Conservation (phyloP, 495 filamentous ascomycete genomes). For the Hypoxylon fuscum region DNA sequence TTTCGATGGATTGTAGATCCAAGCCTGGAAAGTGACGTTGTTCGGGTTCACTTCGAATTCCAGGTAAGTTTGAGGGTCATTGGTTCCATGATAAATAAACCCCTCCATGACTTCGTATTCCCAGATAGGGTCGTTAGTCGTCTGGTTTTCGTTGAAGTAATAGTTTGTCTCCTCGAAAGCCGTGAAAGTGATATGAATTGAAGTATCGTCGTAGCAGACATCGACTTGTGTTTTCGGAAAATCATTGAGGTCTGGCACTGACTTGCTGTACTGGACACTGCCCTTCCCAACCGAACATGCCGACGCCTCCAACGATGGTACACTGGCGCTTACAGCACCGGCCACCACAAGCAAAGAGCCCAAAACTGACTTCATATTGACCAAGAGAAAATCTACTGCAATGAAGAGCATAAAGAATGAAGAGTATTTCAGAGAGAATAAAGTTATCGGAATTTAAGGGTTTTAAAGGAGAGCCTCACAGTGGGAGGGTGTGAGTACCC, state of each 20-base stretch:
- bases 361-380: slow-evolving; percentile 21
- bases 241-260: slow-evolving; percentile 33
- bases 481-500: slow-evolving; percentile 3
- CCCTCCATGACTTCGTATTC: slow-evolving; percentile 50
- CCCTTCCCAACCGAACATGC: slow-evolving; percentile 40
- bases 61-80: slow-evolving; percentile 45
- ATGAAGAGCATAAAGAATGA: neutral
- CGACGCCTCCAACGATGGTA: slow-evolving; percentile 39
- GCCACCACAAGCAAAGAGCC: slow-evolving; percentile 14
- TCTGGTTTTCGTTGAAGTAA: slow-evolving; percentile 44
- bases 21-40: slow-evolving; percentile 50
- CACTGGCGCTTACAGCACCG: slow-evolving; percentile 14
- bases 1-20: slow-evolving; percentile 49
- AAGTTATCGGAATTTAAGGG: neutral
- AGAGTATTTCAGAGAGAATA: neutral
- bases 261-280: slow-evolving; percentile 41
- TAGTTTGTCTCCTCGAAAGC: slow-evolving; percentile 45
- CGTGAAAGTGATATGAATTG: slow-evolving; percentile 44
- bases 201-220: slow-evolving; percentile 44
- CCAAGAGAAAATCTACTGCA: neutral
- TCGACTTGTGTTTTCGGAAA: slow-evolving; percentile 47
- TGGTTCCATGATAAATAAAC: slow-evolving; percentile 45
- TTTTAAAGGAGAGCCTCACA: slow-evolving; percentile 4
- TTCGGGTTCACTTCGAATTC: slow-evolving; percentile 50
- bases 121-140: slow-evolving; percentile 46